Evolutionary conservation across 2,329 filamentous ascomycete species (phyloP), one percentile per base, ranked within the genome.

Genomic region (Ascochyta clinopodiicola): DNA sequence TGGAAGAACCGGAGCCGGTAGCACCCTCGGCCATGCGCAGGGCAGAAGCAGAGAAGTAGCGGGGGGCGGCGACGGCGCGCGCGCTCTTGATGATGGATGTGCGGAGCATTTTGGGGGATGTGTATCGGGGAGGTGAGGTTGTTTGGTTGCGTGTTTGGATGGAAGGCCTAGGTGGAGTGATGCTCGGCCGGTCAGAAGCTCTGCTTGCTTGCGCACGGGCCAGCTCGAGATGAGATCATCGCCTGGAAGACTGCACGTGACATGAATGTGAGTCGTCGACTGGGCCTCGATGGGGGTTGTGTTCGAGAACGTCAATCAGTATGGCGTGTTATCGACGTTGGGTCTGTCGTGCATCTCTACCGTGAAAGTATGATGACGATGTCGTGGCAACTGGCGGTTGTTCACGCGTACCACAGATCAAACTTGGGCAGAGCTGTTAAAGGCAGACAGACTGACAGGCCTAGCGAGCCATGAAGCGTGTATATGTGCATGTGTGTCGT

Each of bases 11-110:
- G 27, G 76, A 75, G 46, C 79, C 79, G 53, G 79, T 75, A 52
- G 80, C 77, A 32, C 79, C 80, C 55, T 77, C 78, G 44, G 76
- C 68, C 77, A 80, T 78, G 55, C 72, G 70, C 44, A 76, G 73
- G 46, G 77, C 67, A 36, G 76, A 73, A 55, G 74, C 69, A 51
- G 77, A 77, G 74, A 82, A 79, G 62, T 74, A 68, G 72, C 74
- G 71, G 51, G 66, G 63, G 38, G 74, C 64, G 56, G 73, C 70
- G 57, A 74, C 62, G 49, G 71, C 68, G 62, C 75, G 77, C 55
- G 72, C 68, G 59, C 69, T 70, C 68, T 76, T 76, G 71, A 74
- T 67, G 69, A 79, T 62, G 55, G 70, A 69, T 60, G 73, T 71
- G 47, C 75, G 71, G 60, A 75, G 56, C 74, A 77, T 77, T 60